These are phyloP conservation scores for Extremus antarcticus DNA, from an alignment of 495 filamentous ascomycete species.

Conservation along the genomic window DNA sequence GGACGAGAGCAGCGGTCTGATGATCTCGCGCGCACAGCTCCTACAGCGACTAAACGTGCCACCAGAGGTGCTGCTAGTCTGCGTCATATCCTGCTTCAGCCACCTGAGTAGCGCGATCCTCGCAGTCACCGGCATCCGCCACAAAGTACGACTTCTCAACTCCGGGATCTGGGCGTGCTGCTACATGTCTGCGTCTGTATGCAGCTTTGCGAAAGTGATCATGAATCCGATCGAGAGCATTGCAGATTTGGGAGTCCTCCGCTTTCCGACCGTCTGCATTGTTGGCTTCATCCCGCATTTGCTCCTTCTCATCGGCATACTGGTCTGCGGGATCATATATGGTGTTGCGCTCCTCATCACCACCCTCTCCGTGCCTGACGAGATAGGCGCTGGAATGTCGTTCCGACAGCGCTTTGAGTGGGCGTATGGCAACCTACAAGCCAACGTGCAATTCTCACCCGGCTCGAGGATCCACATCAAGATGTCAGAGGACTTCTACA, in stretches of 20 bases:
- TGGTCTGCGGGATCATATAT: constrained; percentile 65
- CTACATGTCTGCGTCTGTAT: constrained; percentile 71
- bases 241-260: constrained; percentile 41
- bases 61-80: constrained; percentile 77
- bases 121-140: constrained; percentile 67
- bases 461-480: constrained; percentile 51
- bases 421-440: constrained; percentile 84
- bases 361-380: constrained; percentile 52
- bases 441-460: constrained; percentile 69
- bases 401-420: constrained; percentile 45
- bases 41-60: constrained; percentile 63
- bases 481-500: constrained; percentile 90
- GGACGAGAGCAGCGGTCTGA: constrained; percentile 14
- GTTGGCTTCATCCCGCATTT: constrained; percentile 92
- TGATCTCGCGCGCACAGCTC: constrained; percentile 30
- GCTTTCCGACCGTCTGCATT: constrained; percentile 88
- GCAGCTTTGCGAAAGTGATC: constrained; percentile 42
- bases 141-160: constrained; percentile 64
- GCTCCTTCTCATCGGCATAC: constrained; percentile 66
- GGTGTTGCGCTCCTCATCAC: constrained; percentile 62
- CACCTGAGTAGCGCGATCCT: constrained; percentile 77
- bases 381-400: constrained; percentile 27
- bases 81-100: constrained; percentile 76
- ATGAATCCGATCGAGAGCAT: constrained; percentile 13
- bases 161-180: constrained; percentile 81